Conservation (phyloP, 139 green algal species). For the Tetradesmus lagerheimii region DNA sequence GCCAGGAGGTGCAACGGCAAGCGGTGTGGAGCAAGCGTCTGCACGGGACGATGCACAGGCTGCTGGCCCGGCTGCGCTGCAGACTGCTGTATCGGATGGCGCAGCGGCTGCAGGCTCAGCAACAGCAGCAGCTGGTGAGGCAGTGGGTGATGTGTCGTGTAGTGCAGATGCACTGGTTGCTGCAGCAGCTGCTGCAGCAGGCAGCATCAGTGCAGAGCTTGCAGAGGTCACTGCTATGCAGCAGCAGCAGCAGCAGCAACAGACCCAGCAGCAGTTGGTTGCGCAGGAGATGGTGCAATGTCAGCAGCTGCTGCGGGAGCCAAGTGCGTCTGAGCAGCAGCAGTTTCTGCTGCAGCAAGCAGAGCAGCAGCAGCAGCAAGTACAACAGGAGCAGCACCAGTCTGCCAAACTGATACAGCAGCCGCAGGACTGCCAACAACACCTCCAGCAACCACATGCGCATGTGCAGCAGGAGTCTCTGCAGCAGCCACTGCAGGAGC, state of each 20-base stretch:
- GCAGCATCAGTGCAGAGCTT: neutral
- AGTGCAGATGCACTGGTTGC: neutral
- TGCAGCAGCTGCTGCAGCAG: neutral
- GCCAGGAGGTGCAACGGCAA: neutral
- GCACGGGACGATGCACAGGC: neutral
- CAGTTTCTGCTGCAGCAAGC: neutral
- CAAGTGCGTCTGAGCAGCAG: too few relatives aligned
- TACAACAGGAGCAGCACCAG: neutral
- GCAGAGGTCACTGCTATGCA: neutral
- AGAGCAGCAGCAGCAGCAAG: neutral
- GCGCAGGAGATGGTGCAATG: neutral
- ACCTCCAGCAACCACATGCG: too few relatives aligned
- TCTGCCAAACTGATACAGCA: neutral
- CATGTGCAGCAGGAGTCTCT: too few relatives aligned
- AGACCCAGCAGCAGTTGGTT: neutral
- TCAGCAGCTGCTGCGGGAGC: neutral
- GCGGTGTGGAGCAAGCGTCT: too few relatives aligned
- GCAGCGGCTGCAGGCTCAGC: neutral
- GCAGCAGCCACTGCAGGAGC: neutral
- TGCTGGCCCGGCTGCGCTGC: too few relatives aligned
- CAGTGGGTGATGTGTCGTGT: neutral
- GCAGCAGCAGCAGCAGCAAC: conserved; percentile 17
- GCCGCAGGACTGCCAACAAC: neutral
- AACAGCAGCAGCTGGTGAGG: neutral
- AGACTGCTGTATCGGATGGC: neutral